Evolutionary conservation across 768 basidiomycete species (phyloP), one percentile per base, ranked within the genome.

Genomic region (Auricularia sp.): DNA sequence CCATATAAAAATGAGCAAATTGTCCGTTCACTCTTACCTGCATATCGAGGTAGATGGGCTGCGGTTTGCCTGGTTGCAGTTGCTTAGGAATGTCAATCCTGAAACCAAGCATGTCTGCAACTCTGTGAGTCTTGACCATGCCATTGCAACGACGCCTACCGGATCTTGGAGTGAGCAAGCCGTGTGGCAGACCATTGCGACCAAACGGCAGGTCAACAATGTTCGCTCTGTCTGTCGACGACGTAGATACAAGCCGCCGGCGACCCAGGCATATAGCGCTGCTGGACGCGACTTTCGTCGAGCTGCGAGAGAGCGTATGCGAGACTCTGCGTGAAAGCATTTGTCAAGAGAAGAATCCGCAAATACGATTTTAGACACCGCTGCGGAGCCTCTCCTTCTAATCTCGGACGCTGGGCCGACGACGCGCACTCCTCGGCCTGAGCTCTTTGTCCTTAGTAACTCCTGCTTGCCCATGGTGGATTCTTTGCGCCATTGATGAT

Each of bases 11-110:
- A 29, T 29, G 1, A 29, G 29, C 29, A 29, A 29, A 29, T 29
- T 29, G 29, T 29, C 29, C 29, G 29, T 29, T 29, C 29, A 29
- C 29, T 29, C 29, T 67, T 64, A 88, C 94, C 84, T 97, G 95
- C 91, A 96, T 90, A 76, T 99, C 97, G 61, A 99, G 85, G 76
- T 99, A 99, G 68, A 99, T 98, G 18, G 97, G 94, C 36, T 94
- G 83, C 35, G 82, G 81, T 75, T 88, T 89, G 56, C 78, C 82
- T 72, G 89, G 88, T 59, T 83, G 82, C 63, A 74, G 79, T 13
- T 61, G 56, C 36, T 44, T 24, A 44, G 85, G 83, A 62, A 81
- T 76, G 69, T 85, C 87, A 14, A 94, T 77, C 75, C 90, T 93
- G 75, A 94, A 94, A 5, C 92, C 92, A 66, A 92, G 82, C 89